Base-by-base conservation (phyloP, 257 asterid species). In the Anisodus acutangulus region DNA sequence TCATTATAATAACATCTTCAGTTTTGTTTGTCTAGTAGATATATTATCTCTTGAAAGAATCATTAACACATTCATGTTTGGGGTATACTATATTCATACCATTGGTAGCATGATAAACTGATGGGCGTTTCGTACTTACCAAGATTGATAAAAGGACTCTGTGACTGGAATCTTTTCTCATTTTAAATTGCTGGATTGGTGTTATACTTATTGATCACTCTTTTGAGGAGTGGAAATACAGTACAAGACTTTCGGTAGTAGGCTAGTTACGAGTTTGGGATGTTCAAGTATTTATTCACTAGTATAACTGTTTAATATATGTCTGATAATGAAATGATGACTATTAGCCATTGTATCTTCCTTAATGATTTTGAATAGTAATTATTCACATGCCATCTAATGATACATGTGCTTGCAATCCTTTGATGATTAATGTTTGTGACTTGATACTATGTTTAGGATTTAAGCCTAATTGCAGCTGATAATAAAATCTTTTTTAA, bases 1-100 rank as follows among this genome's bases (percentile, higher is more conserved):
- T 78, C 81, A 22, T 51, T 64, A 90, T 85, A 83, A 63, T 82
- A 8, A 54, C 74, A 83, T 83, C 31, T 10, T 72, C 51, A 62
- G 15, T 19, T 62, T 60, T 37, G 39, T 35, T n/a, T 53, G 37
- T 83, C 3, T 47, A 49, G 45, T 37, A 22, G 63, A 76, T 76
- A 76, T 76, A 76, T 76, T 49, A 11, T 4, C 59, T 51, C 64
- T 78, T 78, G 47, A 78, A 78, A 51, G 8, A 76, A 26, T 51
- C 8, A 51, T 11, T 26, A 8, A 26, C 3, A 8, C 64, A 26
- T 78, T 53, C 81, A 53, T 51, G 37, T 53, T 53, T 53, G 45
- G 45, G 45, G 45, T 3, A 41, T 41, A 41, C 45, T 41, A 41
- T 3, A 4, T 41, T 41, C 45, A 1, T 26, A 53, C 43, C 47